phyloP scores from a whole-genome alignment of 805 yeast species.

The Naumovozyma dairenensis region DNA sequence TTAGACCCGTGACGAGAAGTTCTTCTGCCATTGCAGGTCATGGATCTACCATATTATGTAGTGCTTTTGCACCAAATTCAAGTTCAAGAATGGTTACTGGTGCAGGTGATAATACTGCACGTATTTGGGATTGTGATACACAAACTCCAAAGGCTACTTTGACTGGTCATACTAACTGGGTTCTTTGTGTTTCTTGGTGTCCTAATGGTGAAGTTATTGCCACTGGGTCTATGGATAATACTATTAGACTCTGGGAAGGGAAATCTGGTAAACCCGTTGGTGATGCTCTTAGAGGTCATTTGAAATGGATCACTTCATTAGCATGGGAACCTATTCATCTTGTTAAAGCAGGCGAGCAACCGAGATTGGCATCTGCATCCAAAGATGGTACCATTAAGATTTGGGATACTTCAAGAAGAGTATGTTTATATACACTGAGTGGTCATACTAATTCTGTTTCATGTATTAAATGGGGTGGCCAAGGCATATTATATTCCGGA shows the following conservation, averaged over 20 bases:
- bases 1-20: slow-evolving; percentile 80
- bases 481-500: slow-evolving; percentile 71
- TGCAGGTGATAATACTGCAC: slow-evolving; percentile 91
- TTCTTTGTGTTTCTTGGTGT: slow-evolving; percentile 80
- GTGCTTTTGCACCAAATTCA: slow-evolving; percentile 87
- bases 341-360: slow-evolving; percentile 51
- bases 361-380: slow-evolving; percentile 75
- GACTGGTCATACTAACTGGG: slow-evolving; percentile 88
- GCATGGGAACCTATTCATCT: slow-evolving; percentile 93
- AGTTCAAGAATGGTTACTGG: slow-evolving; percentile 85
- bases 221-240: slow-evolving; percentile 91
- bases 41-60: slow-evolving; percentile 84
- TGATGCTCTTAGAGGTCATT: slow-evolving; percentile 66
- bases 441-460: slow-evolving; percentile 88
- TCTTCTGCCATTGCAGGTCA: slow-evolving; percentile 93
- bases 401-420: slow-evolving; percentile 76
- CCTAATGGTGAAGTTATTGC: slow-evolving; percentile 89
- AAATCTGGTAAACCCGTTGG: slow-evolving; percentile 66
- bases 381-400: slow-evolving; percentile 84
- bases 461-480: slow-evolving; percentile 96
- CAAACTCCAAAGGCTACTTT: slow-evolving; percentile 80
- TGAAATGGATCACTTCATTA: slow-evolving; percentile 81
- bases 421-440: slow-evolving; percentile 57
- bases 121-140: slow-evolving; percentile 95
- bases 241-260: slow-evolving; percentile 81